Conservation (phyloP, 352 stramenopile genomes). For the Aphanomyces cochlioides region DNA sequence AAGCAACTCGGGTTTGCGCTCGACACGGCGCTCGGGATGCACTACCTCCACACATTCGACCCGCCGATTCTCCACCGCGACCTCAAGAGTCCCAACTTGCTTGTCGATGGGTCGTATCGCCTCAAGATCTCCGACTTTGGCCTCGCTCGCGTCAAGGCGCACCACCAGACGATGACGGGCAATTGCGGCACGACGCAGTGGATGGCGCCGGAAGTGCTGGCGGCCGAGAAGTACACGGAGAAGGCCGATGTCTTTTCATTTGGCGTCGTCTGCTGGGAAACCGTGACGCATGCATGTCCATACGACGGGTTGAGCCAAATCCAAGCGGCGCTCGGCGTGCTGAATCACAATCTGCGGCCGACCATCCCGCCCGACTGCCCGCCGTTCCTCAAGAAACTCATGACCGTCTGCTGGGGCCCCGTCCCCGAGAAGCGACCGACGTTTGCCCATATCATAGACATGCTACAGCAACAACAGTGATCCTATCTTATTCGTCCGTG, state of each 20-base stretch:
- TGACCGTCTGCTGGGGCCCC: conserved; percentile 79
- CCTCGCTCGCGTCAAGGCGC: conserved; percentile 66
- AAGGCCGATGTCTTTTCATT: conserved; percentile 87
- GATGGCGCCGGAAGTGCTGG: conserved; percentile 82
- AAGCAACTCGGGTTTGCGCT: conserved; percentile 73
- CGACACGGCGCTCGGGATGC: conserved; percentile 81
- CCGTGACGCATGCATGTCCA: conserved; percentile 85
- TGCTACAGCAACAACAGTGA: conserved; percentile 40
- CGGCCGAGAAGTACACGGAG: conserved; percentile 82
- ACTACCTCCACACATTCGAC: conserved; percentile 84
- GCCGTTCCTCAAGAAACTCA: conserved; percentile 77
- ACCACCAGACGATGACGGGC: conserved; percentile 86
- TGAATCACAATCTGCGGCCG: conserved; percentile 85
- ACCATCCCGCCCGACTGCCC: conserved; percentile 73
- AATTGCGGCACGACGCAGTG: conserved; percentile 85
- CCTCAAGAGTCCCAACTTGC: conserved; percentile 81
- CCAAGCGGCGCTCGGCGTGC: conserved; percentile 76
- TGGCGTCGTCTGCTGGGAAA: conserved; percentile 84
- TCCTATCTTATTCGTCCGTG: conserved; percentile 35
- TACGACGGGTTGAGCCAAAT: conserved; percentile 90
- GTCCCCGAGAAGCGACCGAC: conserved; percentile 70
- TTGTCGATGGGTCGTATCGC: conserved; percentile 70
- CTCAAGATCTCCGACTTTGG: conserved; percentile 90
- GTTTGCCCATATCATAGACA: conserved; percentile 76
- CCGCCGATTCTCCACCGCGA: conserved; percentile 83